These are phyloP conservation scores for Candida jianshihensis DNA, from an alignment of 805 yeast genomes.

Conservation along the genomic window DNA sequence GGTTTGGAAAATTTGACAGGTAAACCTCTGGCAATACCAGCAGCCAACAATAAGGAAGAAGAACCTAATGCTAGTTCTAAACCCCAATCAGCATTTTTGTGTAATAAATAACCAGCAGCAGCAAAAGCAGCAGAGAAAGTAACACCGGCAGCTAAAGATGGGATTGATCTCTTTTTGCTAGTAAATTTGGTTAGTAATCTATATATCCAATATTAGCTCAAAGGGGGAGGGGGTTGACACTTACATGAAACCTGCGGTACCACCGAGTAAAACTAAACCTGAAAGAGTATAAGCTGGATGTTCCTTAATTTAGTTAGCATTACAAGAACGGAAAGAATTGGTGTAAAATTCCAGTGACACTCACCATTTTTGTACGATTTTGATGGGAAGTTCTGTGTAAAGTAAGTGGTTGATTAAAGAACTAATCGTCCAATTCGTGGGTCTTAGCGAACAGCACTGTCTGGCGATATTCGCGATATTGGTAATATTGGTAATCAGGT, in stretches of 20 bases:
- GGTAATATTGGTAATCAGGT: too few species aligned
- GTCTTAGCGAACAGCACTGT: too few species aligned
- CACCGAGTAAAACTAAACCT: conserved; percentile 63
- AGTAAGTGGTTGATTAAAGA: too few species aligned
- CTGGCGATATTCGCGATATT: too few species aligned
- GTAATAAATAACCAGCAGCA: conserved; percentile 68
- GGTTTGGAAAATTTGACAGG: conserved; percentile 60
- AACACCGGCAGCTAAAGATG: conserved; percentile 75
- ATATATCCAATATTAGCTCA: background rate
- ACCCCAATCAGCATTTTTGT: conserved; percentile 71
- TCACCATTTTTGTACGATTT: background rate
- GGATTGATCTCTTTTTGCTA: conserved; percentile 48
- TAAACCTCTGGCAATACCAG: conserved; percentile 67
- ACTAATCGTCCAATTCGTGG: too few species aligned
- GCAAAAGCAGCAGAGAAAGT: conserved; percentile 54
- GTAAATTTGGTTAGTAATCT: background rate
- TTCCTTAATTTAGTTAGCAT: conserved; percentile 37
- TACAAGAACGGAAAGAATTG: background rate
- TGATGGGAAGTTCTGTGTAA: background rate
- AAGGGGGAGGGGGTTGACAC: conserved; percentile 8
- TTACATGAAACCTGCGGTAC: conserved; percentile 57
- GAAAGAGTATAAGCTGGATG: conserved; percentile 73
- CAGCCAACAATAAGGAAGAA: conserved; percentile 56
- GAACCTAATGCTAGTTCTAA: conserved; percentile 73
- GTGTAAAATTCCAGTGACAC: background rate